phyloP scores from a whole-genome alignment of 2,329 filamentous ascomycete species.

The Ophiostoma piceae region DNA sequence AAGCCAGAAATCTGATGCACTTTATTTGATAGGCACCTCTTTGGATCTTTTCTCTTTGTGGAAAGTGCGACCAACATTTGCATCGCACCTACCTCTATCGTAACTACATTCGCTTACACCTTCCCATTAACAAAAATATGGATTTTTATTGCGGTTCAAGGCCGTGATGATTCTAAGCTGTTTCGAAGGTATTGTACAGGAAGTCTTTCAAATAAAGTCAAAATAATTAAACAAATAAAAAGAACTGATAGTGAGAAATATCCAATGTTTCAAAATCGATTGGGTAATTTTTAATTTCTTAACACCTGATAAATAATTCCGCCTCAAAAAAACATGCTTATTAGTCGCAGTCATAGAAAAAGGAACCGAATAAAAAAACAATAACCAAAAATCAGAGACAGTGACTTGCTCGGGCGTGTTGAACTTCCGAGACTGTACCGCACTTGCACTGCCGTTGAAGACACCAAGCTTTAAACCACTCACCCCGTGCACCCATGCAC shows the following conservation, averaged over 20 bases:
- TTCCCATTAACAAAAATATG: background rate
- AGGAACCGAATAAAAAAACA: background rate
- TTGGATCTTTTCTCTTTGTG: background rate
- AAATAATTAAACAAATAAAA: no score
- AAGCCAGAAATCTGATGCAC: background rate
- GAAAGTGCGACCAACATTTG: background rate
- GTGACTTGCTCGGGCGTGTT: background rate
- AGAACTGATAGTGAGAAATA: no score
- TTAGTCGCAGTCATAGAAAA: background rate
- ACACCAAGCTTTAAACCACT: background rate
- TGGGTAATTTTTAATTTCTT: no score
- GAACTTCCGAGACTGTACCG: background rate
- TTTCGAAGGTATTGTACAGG: no score
- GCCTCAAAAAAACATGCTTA: no score
- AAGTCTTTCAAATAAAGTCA: no score
- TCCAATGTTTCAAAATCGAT: no score
- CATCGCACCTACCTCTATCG: background rate
- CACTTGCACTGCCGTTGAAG: background rate
- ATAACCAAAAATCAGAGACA: background rate
- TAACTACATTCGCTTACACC: background rate
- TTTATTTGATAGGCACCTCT: background rate
- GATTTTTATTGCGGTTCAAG: background rate
- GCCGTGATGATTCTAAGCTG: no score
- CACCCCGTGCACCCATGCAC: background rate
- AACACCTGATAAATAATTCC: no score